Conservation (phyloP, 169 alveolate species). For the Plasmodium inui region DNA sequence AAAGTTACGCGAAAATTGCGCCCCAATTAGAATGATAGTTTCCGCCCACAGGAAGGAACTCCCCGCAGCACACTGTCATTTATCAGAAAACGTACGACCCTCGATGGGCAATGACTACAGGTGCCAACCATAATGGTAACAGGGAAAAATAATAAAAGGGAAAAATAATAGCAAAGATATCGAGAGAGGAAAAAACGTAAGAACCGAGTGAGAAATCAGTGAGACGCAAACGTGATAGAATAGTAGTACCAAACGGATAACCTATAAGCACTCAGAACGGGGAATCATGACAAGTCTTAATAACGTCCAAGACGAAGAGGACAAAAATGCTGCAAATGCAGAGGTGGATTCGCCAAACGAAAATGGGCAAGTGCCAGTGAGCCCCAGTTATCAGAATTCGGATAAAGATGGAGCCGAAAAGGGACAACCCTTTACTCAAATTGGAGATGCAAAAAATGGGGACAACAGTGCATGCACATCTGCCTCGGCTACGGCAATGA, state of each 20-base stretch:
- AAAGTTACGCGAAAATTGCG: not conserved
- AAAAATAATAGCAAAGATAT: not conserved
- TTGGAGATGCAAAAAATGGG: not conserved
- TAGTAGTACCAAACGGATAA: not conserved
- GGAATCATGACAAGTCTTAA: slow-evolving; percentile 3
- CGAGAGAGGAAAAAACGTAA: not conserved
- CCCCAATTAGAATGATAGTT: not conserved
- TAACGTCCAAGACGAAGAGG: not conserved
- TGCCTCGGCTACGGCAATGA: not conserved
- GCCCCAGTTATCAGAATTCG: not conserved
- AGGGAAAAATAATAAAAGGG: not conserved
- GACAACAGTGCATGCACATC: not conserved
- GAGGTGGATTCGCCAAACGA: slow-evolving; percentile 11
- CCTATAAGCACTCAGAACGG: not conserved
- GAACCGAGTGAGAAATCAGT: not conserved
- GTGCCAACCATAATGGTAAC: not conserved
- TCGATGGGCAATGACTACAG: not conserved
- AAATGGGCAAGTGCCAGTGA: not conserved
- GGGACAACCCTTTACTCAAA: not conserved
- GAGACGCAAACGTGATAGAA: not conserved
- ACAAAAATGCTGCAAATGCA: not conserved
- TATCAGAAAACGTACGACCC: not conserved
- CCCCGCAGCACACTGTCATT: not conserved
- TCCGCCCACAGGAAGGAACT: not conserved
- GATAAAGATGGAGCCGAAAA: not conserved